A percentile compares a stretch with the other conserved stretches of the same genome.
Conservation (phyloP, 306 rosid genomes). For the Gleditsia sinensis region DNA sequence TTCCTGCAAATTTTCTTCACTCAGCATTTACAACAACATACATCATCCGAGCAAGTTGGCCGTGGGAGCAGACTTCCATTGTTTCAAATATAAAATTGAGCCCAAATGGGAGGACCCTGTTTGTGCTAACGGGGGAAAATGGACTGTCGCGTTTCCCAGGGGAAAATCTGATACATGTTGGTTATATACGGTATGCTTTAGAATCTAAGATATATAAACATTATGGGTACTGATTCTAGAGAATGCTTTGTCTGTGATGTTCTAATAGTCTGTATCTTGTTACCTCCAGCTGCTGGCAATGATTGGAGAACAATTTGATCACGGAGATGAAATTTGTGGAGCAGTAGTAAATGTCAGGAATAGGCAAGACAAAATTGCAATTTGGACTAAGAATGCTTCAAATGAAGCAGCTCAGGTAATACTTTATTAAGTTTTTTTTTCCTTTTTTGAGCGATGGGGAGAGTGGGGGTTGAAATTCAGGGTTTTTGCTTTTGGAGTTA, state of each 20-base stretch:
- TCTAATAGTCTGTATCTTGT: conserved; percentile 26
- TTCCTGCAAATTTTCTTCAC: background rate
- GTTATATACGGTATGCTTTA: conserved; percentile 74
- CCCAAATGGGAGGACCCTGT: conserved; percentile 98
- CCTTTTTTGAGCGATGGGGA: too few species aligned
- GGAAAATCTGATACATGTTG: conserved; percentile 85
- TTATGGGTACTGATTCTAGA: background rate
- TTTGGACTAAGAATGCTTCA: conserved; percentile 90
- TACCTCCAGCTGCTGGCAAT: conserved; percentile 78
- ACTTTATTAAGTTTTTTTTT: background rate
- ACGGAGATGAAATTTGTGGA: conserved; percentile 97
- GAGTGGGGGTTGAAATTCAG: background rate
- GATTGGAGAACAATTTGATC: conserved; percentile 98
- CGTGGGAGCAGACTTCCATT: conserved; percentile 63
- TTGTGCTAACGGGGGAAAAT: conserved; percentile 88
- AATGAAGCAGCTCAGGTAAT: conserved; percentile 96
- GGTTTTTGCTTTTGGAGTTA: background rate
- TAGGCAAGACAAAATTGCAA: conserved; percentile 59
- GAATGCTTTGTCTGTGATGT: background rate
- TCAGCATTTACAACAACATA: conserved; percentile 84
- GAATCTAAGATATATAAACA: background rate
- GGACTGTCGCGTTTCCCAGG: conserved; percentile 47
- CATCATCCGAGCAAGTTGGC: conserved; percentile 78
- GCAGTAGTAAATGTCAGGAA: conserved; percentile 85
- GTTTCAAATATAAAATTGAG: conserved; percentile 81